phyloP scores from a whole-genome alignment of 805 yeast genomes.

The Saccharomyces kudriavzevii region DNA sequence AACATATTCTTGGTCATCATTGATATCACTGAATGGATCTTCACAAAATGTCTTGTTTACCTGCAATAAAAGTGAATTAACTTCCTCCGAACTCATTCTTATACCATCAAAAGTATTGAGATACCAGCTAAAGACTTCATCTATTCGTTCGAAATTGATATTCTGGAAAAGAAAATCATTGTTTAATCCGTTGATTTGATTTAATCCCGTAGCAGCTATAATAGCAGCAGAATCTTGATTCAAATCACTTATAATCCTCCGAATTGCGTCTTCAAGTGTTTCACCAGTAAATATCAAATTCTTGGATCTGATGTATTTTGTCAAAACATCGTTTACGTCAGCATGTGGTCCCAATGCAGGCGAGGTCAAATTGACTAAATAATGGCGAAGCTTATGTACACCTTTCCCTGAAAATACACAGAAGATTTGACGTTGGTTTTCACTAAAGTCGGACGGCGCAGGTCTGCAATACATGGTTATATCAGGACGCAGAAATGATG shows the following conservation, averaged over 20 bases:
- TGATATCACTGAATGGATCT: constrained; percentile 27
- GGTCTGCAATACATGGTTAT: constrained; percentile 80
- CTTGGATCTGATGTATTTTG: constrained; percentile 24
- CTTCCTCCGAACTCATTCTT: constrained; percentile 11
- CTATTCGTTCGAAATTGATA: constrained; percentile 26
- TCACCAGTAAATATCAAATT: constrained; percentile 22
- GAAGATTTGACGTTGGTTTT: constrained; percentile 73
- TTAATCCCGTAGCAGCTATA: constrained; percentile 28
- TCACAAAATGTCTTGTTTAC: constrained; percentile 27
- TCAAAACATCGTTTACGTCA: constrained; percentile 25
- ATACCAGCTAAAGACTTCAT: constrained; percentile 23
- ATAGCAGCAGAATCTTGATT: constrained; percentile 31
- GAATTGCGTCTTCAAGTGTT: constrained; percentile 22
- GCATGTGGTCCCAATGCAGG: constrained; percentile 31
- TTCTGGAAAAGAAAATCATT: constrained; percentile 27
- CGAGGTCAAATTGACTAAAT: constrained; percentile 41
- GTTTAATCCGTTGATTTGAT: constrained; percentile 24
- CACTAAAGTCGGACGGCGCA: constrained; percentile 87
- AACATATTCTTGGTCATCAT: constrained; percentile 21
- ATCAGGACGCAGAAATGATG: constrained; percentile 80
- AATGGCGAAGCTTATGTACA: constrained; percentile 64
- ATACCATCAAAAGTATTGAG: constrained; percentile 5
- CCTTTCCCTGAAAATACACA: constrained; percentile 94
- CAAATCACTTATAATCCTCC: constrained; percentile 22
- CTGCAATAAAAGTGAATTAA: constrained; percentile 14